Base-by-base conservation (phyloP, 306 rosid species). In the Corylus americana region DNA sequence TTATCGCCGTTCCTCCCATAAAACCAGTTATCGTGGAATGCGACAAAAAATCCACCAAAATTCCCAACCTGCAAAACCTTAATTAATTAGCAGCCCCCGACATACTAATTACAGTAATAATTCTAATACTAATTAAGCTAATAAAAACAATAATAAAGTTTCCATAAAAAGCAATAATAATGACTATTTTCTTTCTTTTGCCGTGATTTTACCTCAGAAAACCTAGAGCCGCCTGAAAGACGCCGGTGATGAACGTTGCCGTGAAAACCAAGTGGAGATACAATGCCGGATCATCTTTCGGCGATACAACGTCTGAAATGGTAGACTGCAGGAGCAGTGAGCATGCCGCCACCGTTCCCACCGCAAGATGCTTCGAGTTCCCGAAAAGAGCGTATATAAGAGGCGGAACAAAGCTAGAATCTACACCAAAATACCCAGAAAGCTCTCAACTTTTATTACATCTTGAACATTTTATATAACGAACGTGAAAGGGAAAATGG, bases 1-100 rank as follows among this genome's bases (percentile, higher is more conserved):
- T 84, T 3, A 81, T 51, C 17, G 98, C 94, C 1, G 97, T 94
- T 1, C 98, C 98, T 75, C 88, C 91, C 97, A 94, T 92, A 75
- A 94, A 94, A 13, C 97, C 98, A 51, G 89, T 83, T 67, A 94
- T 92, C 54, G 98, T 92, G 18, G 98, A 86, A 85, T 92, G 97
- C 2, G 98, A 92, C 77, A 94, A 89, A 85, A 94, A 94, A 83
- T 94, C 98, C 72, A 94, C 97, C 68, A 94, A 77, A 73, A 94
- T 91, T 63, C 98, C 97, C 25, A 94, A 25, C 83, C 98, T 94
- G 80, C 78, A 86, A 39, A 50, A 70, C 59, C 27, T 81, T 45
- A 69, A 10, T 35, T 35, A 49, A 73, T 8, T 11, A 17, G 31
- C 50, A 11, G 17, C 9, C 11, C 11, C 45, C 1, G 45, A 11